Evolutionary conservation across 2,329 filamentous ascomycete species (phyloP), one percentile per base, ranked within the genome.

Genomic region (Aspergillus texensis): DNA sequence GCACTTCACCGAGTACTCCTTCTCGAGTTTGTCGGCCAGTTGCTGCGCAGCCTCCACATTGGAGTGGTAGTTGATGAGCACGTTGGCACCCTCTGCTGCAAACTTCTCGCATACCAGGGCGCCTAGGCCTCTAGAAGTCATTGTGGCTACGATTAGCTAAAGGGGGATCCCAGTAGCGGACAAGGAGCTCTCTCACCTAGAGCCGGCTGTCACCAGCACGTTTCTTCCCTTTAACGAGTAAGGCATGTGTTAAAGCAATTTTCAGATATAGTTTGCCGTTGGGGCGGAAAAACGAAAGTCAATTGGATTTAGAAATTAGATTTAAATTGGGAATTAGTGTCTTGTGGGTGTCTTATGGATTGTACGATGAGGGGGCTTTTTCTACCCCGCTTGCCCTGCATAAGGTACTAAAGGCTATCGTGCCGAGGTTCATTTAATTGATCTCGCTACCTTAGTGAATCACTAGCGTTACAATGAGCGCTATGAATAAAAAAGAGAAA

Each of bases 11-110:
- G 79, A 73, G 66, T 86, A 83, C 32, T 85, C 74, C 8, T 74
- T 71, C 48, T 84, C 72, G 6, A 93, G 79, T 63, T 86, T 85
- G 11, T 80, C 72, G 4, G 88, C 81, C 3, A 93, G 80, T 9
- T 81, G 78, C 50, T 86, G 79, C 6, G 91, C 92, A 2, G 87
- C 83, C 21, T 84, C 82, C 41, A 81, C 76, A 74, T 86, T 88
- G 65, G 83, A 86, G 76, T 84, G 82, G 77, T 93, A 94, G 79
- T 94, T 94, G 74, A 95, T 85, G 10, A 88, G 86, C 11, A 94
- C 81, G 62, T 91, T 89, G 73, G 86, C 86, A 54, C 90, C 90
- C 70, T 89, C 83, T 26, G 83, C 79, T 10, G 91, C 91, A 70
- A 94, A 92, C 36, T 88, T 86, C 61, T 85, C 84, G 45, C 84